A percentile compares a stretch with the other conserved stretches of the same genome.
These are phyloP conservation scores for Haberlea rhodopensis DNA, from an alignment of 257 asterid species.

Conservation along the genomic window DNA sequence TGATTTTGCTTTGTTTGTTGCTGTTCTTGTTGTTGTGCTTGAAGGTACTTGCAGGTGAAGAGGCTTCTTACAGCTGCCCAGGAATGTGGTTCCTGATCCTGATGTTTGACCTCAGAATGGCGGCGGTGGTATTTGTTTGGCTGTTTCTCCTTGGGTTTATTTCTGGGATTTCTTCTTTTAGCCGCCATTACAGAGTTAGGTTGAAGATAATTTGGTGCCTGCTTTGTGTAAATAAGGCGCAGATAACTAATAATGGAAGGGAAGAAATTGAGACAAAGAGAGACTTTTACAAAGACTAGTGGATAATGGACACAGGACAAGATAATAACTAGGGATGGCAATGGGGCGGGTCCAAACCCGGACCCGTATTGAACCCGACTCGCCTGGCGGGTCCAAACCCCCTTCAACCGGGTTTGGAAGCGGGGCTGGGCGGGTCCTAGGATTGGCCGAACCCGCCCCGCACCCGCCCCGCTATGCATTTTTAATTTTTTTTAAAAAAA, in stretches of 20 bases:
- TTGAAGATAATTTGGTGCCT: constrained; percentile 4
- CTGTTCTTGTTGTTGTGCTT: constrained; percentile 42
- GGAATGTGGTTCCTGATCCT: constrained; percentile 52
- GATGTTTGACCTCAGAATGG: constrained; percentile 23
- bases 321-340: no score
- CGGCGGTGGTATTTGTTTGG: constrained; percentile 14
- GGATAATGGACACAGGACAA: no score
- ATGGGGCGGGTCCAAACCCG: no score
- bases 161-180: constrained; percentile 44
- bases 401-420: no score
- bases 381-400: no score
- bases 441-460: no score
- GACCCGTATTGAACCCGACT: no score
- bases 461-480: no score
- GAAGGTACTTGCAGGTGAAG: constrained; percentile 86
- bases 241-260: neutral
- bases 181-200: constrained; percentile 59
- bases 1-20: constrained; percentile 17
- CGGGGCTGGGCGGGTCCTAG: no score
- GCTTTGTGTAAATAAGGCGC: neutral
- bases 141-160: constrained; percentile 29
- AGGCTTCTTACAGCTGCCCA: constrained; percentile 88
- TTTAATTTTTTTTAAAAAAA: no score
- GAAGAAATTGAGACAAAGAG: neutral
- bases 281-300: no score